Evolutionary conservation across 2,329 filamentous ascomycete genomes (phyloP).

Genomic region (Apiospora aurea): DNA sequence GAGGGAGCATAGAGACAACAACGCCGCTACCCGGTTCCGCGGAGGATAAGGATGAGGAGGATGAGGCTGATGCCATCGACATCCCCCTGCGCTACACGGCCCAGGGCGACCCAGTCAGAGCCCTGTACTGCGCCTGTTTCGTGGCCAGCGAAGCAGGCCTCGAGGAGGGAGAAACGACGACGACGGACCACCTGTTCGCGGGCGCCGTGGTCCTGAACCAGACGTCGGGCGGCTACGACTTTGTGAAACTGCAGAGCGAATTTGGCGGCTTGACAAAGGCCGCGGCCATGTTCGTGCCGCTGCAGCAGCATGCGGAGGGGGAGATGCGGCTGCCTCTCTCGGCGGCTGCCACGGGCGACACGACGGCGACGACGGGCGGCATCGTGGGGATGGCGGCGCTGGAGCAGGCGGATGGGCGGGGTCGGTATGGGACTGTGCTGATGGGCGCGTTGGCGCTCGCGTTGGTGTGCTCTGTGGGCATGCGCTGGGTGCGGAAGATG

Average conservation of each 20-base stretch:
- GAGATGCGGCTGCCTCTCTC: neutral
- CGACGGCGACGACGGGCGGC: neutral
- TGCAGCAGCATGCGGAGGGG: neutral
- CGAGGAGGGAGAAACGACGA: neutral
- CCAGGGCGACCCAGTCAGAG: neutral
- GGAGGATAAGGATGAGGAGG: neutral
- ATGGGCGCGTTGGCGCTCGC: neutral
- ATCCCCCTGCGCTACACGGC: neutral
- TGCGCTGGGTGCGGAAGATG: neutral
- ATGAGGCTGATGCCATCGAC: neutral
- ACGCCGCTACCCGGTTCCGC: neutral
- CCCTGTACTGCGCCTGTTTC: conserved; percentile 1
- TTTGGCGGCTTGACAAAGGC: neutral
- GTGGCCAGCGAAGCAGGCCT: neutral
- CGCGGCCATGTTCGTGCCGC: neutral
- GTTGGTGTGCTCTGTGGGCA: no score
- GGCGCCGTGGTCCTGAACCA: conserved; percentile 15
- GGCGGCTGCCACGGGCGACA: neutral
- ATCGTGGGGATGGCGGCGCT: neutral
- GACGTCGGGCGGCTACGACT: neutral
- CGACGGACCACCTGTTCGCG: neutral
- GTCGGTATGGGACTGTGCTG: neutral
- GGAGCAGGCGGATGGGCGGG: neutral
- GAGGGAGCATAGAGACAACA: neutral
- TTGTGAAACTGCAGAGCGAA: neutral